A percentile compares a stretch with the other conserved stretches of the same genome.
Evolutionary conservation across 768 basidiomycete genomes (phyloP).

Genomic region (Gloeophyllum trabeum): DNA sequence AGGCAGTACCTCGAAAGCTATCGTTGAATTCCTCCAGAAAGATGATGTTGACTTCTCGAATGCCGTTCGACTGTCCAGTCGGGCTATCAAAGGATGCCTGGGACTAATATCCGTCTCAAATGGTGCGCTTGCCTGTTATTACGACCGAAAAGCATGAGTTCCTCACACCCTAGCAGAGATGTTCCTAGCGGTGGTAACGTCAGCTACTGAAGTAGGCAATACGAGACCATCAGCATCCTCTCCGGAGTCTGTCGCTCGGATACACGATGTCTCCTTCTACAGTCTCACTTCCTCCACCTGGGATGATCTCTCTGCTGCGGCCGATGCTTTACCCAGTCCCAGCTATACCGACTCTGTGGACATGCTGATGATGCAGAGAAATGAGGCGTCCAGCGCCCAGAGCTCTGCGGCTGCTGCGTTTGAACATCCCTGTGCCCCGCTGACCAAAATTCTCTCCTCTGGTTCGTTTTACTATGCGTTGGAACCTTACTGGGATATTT

Average conservation of each 20-base stretch:
- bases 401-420: slow-evolving; percentile 39
- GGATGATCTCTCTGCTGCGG: slow-evolving; percentile 57
- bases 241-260: slow-evolving; percentile 65
- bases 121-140: slow-evolving; percentile 27
- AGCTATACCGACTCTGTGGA: slow-evolving; percentile 46
- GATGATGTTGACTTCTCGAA: slow-evolving; percentile 58
- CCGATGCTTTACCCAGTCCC: slow-evolving; percentile 42
- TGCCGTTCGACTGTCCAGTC: slow-evolving; percentile 56
- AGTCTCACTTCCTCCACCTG: slow-evolving; percentile 75
- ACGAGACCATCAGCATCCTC: slow-evolving; percentile 45
- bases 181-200: slow-evolving; percentile 75
- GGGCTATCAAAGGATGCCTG: slow-evolving; percentile 72
- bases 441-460: slow-evolving; percentile 84
- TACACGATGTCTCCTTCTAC: slow-evolving; percentile 85
- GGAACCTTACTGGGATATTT: slow-evolving; percentile 81
- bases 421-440: slow-evolving; percentile 84
- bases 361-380: slow-evolving; percentile 22
- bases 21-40: slow-evolving; percentile 79
- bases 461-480: slow-evolving; percentile 91
- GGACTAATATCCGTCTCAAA: slow-evolving; percentile 69
- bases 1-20: slow-evolving; percentile 43
- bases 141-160: neutral
- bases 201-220: slow-evolving; percentile 66
- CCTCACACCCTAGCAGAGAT: slow-evolving; percentile 39
- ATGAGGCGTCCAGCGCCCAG: slow-evolving; percentile 35